Evolutionary conservation across 805 yeast genomes (phyloP).

Genomic region (Ogataea trehalophila): DNA sequence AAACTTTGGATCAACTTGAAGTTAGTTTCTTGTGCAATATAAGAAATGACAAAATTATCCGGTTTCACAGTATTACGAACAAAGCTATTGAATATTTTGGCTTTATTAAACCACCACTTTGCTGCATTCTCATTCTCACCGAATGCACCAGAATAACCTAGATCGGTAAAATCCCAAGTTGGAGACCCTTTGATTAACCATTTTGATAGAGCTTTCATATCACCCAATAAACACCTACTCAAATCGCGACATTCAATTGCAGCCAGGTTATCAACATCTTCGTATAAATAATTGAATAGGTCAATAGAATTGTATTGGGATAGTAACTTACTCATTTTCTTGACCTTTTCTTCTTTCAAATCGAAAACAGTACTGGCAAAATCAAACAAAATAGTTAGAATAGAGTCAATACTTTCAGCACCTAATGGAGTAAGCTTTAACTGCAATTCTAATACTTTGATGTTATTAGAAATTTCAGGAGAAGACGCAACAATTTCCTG

Average conservation of each 20-base stretch:
- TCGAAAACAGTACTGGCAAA: constrained; percentile 23
- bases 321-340: constrained; percentile 35
- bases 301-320: constrained; percentile 46
- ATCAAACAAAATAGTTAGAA: constrained; percentile 33
- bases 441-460: constrained; percentile 40
- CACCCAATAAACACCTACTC: constrained; percentile 36
- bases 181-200: constrained; percentile 43
- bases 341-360: constrained; percentile 4
- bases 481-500: constrained; percentile 37
- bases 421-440: constrained; percentile 46
- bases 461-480: constrained; percentile 13
- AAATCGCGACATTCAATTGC: constrained; percentile 45
- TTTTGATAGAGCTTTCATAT: constrained; percentile 27
- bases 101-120: constrained; percentile 40
- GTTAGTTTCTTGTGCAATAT: constrained; percentile 27
- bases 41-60: constrained; percentile 31
- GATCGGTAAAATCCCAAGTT: constrained; percentile 23
- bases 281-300: constrained; percentile 40
- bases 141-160: constrained; percentile 24
- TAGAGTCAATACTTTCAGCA: constrained; percentile 26
- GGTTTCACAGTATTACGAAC: constrained; percentile 25
- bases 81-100: constrained; percentile 33
- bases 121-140: constrained; percentile 30
- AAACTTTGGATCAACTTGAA: constrained; percentile 2
- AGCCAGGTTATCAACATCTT: constrained; percentile 33